Evolutionary conservation across 352 stramenopile genomes (phyloP), one percentile per base, ranked within the genome.

Genomic region (Phytophthora cajani): DNA sequence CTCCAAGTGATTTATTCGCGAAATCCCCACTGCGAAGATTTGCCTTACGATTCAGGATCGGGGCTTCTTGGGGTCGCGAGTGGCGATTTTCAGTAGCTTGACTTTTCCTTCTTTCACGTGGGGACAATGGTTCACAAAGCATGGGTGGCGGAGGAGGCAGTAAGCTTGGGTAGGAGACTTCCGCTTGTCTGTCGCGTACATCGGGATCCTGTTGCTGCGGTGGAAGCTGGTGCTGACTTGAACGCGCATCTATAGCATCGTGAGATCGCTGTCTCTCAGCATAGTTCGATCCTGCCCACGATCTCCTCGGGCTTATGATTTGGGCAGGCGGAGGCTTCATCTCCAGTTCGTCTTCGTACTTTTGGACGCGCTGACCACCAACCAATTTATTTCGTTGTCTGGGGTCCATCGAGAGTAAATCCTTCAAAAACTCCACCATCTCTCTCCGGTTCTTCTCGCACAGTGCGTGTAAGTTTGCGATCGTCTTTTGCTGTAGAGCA

Each of bases 401-500:
- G 19, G 84, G 78, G 16, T 94, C 80, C 49, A 81, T 75, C 3
- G 84, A 72, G 0, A 94, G 50, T 3, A 95, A 32, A 16, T 83
- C 64, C 52, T 84, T 91, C 19, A 94, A 69, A 30, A 75, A 76
- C 7, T 87, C 71, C 0, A 88, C 64, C 30, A 81, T 83, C 1
- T 81, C 77, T 16, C 67, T 68, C 12, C 77, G 67, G 33, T 82
- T 78, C 10, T 81, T 78, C 9, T 89, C 85, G 21, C 86, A 94
- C 16, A 89, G 27, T 4, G 79, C 75, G 4, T 80, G 74, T 5
- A 93, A 69, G 23, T 79, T 85, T 7, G 75, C 81, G 32, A 94
- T 87, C 0, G 84, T 91, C 49, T 95, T 85, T 44, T 95, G 89
- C 65, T 96, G 89, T 3, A 95, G 59, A 25, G 82, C 71, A 17